Evolutionary conservation across 257 asterid genomes (phyloP).

Genomic region (Penstemon eatonii): DNA sequence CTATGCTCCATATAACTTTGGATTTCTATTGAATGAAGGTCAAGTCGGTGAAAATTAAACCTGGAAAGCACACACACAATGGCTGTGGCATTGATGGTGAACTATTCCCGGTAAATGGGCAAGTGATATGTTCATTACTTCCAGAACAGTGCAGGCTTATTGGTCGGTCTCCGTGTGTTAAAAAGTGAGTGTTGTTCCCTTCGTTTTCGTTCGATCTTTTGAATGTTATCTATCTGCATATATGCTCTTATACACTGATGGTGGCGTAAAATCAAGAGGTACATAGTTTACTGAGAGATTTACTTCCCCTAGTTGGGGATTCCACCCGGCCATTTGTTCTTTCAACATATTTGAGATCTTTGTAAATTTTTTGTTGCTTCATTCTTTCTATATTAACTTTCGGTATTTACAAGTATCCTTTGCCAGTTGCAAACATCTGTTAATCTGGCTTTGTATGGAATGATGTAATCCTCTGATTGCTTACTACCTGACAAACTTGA

Average conservation of each 20-base stretch:
- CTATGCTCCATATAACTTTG: slow-evolving; percentile 19
- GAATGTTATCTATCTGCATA: slow-evolving; percentile 9
- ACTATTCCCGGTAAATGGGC: slow-evolving; percentile 80
- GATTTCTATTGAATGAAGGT: slow-evolving; percentile 57
- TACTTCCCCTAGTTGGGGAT: slow-evolving; percentile 3
- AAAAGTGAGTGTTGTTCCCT: slow-evolving; percentile 41
- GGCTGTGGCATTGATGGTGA: slow-evolving; percentile 99
- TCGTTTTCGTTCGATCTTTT: slow-evolving; percentile 16
- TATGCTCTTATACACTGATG: not conserved
- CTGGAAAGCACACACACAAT: slow-evolving; percentile 78
- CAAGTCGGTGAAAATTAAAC: slow-evolving; percentile 83
- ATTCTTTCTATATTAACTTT: slow-evolving; percentile 38
- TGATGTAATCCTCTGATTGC: slow-evolving; percentile 27
- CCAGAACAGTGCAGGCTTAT: slow-evolving; percentile 97
- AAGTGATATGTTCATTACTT: slow-evolving; percentile 72
- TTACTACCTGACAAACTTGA: slow-evolving; percentile 16
- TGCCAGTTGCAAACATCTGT: slow-evolving; percentile 28
- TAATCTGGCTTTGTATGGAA: slow-evolving; percentile 32
- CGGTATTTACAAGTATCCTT: slow-evolving; percentile 14
- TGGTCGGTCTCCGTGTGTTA: slow-evolving; percentile 58
- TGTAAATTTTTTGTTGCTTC: slow-evolving; percentile 42
- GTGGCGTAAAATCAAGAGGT: slow-evolving; percentile 20
- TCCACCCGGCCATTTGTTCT: slow-evolving; percentile 16
- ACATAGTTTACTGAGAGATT: slow-evolving; percentile 10
- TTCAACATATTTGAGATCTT: slow-evolving; percentile 28